Percentiles rank a stretch among this genome's conserved stretches.
These are phyloP conservation scores for Thuja plicata DNA, from an alignment of 83 land plant species.

Conservation along the genomic window DNA sequence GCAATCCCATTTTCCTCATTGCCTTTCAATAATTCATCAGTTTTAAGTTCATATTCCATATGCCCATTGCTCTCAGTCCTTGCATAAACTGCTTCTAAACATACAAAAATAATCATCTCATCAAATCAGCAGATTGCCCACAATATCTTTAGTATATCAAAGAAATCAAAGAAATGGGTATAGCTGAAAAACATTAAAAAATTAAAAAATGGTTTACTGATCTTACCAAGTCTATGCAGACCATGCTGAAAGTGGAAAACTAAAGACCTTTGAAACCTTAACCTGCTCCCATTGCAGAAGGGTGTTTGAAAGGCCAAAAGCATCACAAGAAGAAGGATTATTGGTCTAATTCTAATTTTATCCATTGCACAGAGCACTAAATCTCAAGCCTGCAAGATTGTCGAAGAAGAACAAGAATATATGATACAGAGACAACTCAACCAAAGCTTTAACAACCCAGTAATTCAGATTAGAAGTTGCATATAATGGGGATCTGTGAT, in stretches of 20 bases:
- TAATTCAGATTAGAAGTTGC: not conserved
- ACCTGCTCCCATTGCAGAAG: not conserved
- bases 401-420: not conserved
- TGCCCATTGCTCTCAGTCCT: not conserved
- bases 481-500: not conserved
- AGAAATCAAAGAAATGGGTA: not conserved
- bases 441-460: not conserved
- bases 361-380: not conserved
- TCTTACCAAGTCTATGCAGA: not conserved
- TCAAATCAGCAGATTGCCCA: not conserved
- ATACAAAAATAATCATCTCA: not conserved
- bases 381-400: not conserved
- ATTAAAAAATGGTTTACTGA: not conserved
- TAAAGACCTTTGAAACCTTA: not conserved
- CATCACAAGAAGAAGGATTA: not conserved
- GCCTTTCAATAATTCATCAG: not conserved
- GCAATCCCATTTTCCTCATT: not conserved
- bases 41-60: not conserved
- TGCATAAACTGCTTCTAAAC: not conserved
- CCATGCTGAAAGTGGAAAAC: constrained; percentile 9
- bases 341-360: not conserved
- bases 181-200: not conserved
- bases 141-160: not conserved
- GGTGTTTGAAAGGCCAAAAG: not conserved
- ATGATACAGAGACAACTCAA: not conserved